Conservation (phyloP, 768 basidiomycete genomes). For the Russula virescens region DNA sequence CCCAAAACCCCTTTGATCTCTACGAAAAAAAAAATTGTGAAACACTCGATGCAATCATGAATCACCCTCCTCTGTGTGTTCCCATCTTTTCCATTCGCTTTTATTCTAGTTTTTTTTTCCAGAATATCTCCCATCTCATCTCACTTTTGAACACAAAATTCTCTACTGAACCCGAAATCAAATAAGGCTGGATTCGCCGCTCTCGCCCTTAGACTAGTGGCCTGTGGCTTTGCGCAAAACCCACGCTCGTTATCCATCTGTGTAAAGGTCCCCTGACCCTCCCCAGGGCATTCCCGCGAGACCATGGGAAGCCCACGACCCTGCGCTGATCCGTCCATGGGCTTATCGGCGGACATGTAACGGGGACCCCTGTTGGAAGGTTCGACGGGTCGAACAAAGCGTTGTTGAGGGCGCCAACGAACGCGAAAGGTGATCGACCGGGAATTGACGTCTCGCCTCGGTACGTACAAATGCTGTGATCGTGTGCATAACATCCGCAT, state of each 20-base stretch:
- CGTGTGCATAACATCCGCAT: neutral
- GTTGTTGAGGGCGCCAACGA: neutral
- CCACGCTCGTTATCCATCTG: too few species aligned
- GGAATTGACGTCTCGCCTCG: neutral
- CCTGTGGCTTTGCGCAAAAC: too few species aligned
- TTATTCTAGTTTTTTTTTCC: too few species aligned
- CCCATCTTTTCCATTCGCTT: neutral
- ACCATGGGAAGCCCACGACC: slow-evolving; percentile 1
- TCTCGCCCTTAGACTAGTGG: too few species aligned
- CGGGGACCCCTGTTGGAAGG: neutral
- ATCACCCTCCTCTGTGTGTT: neutral
- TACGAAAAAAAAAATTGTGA: neutral
- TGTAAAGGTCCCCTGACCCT: neutral
- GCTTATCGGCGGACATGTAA: neutral
- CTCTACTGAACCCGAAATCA: too few species aligned
- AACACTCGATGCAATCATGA: neutral
- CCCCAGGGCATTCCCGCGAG: slow-evolving; percentile 2
- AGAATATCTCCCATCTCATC: neutral
- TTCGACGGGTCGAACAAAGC: neutral
- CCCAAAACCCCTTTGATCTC: too few species aligned
- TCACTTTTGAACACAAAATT: neutral
- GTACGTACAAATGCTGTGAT: neutral
- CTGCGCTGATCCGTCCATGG: slow-evolving; percentile 8
- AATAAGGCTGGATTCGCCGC: neutral
- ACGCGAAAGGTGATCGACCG: neutral